Evolutionary conservation across 2,329 filamentous ascomycete species (phyloP).

Genomic region (Triangularia verruculosa): DNA sequence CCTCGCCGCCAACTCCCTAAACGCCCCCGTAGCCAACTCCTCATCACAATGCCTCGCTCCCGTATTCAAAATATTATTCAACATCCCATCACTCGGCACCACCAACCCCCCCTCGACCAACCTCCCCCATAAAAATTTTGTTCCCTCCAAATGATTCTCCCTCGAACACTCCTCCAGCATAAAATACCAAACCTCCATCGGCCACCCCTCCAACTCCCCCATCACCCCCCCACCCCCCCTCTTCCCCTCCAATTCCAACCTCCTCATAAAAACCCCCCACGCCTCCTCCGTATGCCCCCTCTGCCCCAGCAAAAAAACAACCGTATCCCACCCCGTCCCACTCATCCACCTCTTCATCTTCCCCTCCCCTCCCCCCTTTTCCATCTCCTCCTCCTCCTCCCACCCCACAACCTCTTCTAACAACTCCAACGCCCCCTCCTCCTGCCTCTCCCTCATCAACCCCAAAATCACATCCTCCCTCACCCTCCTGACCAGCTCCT

Average conservation of each 20-base stretch:
- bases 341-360: constrained; percentile 39
- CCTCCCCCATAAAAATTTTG: constrained; percentile 68
- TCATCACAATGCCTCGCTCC: constrained; percentile 68
- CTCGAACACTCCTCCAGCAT: constrained; percentile 73
- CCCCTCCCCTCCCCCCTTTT: neutral
- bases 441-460: constrained; percentile 74
- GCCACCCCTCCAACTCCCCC: constrained; percentile 39
- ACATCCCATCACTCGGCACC: constrained; percentile 33
- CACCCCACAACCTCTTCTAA: constrained; percentile 64
- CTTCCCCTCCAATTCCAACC: constrained; percentile 35
- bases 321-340: constrained; percentile 73
- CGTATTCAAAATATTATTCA: constrained; percentile 62
- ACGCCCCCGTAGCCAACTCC: constrained; percentile 65
- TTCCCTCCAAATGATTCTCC: constrained; percentile 60
- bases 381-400: constrained; percentile 42
- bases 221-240: constrained; percentile 37
- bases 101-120: constrained; percentile 44
- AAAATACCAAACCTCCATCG: constrained; percentile 62
- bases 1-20: constrained; percentile 61
- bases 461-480: constrained; percentile 69
- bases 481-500: constrained; percentile 58
- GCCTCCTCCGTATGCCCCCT: constrained; percentile 75
- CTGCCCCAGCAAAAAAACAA: constrained; percentile 70
- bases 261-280: constrained; percentile 61
- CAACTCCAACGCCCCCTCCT: constrained; percentile 73